Conservation (phyloP, 2,329 filamentous ascomycete genomes). For the Penicillium sp. region DNA sequence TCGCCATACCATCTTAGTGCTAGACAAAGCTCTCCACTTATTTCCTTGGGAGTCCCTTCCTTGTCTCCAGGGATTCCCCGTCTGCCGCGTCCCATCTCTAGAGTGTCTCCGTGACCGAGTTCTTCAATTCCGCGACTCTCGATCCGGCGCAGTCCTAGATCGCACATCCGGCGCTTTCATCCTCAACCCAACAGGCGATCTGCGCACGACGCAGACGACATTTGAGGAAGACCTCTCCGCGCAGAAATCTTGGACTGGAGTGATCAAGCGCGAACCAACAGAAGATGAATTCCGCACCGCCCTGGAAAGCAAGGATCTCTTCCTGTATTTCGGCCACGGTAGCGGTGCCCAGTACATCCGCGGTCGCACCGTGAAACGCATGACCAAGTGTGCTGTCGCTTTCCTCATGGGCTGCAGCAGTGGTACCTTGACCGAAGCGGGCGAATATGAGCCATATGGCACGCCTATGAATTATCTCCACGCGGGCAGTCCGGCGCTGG, state of each 20-base stretch:
- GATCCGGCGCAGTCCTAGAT: slow-evolving; percentile 21
- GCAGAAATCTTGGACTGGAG: slow-evolving; percentile 57
- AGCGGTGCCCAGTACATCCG: slow-evolving; percentile 93
- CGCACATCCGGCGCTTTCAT: slow-evolving; percentile 58
- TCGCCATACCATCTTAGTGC: slow-evolving; percentile 74
- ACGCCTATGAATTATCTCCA: slow-evolving; percentile 89
- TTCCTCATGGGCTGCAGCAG: slow-evolving; percentile 95
- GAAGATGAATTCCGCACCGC: slow-evolving; percentile 71
- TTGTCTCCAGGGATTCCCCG: slow-evolving; percentile 70
- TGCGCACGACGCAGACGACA: slow-evolving; percentile 70
- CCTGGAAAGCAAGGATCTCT: slow-evolving; percentile 62
- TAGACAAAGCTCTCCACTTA: slow-evolving; percentile 83
- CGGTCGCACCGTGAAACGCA: slow-evolving; percentile 70
- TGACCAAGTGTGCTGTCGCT: slow-evolving; percentile 72
- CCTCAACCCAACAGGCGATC: slow-evolving; percentile 81
- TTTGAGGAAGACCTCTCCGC: slow-evolving; percentile 63
- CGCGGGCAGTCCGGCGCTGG: slow-evolving; percentile 76
- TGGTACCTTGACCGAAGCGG: slow-evolving; percentile 70
- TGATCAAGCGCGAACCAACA: slow-evolving; percentile 63
- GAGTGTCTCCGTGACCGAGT: slow-evolving; percentile 74
- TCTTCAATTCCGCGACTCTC: slow-evolving; percentile 43
- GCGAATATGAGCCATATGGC: slow-evolving; percentile 85
- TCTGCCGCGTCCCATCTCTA: slow-evolving; percentile 84
- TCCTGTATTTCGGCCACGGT: slow-evolving; percentile 95
- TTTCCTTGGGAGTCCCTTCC: slow-evolving; percentile 97